phyloP scores from a whole-genome alignment of 495 filamentous ascomycete genomes.

The Aspergillus avenaceus region DNA sequence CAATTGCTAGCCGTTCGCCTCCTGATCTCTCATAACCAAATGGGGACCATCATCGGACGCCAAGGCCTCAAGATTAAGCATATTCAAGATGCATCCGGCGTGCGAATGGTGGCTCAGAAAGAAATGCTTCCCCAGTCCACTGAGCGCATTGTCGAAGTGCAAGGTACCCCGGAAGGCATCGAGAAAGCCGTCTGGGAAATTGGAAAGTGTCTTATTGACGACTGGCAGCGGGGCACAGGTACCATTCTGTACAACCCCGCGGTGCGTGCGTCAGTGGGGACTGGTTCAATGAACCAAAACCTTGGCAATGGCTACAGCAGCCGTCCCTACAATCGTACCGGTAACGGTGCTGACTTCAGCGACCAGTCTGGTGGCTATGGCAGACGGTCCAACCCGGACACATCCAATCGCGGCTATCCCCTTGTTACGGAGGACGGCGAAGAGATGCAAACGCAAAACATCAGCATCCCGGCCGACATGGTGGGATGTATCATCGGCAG shows the following conservation, averaged over 20 bases:
- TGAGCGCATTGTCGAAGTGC: constrained; percentile 96
- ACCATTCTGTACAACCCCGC: constrained; percentile 96
- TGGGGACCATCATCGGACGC: constrained; percentile 98
- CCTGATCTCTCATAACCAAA: constrained; percentile 98
- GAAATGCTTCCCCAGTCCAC: constrained; percentile 99
- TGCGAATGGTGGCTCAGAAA: constrained; percentile 98
- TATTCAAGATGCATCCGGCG: constrained; percentile 94
- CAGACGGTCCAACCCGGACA: constrained; percentile 79
- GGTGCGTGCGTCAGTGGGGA: constrained; percentile 68
- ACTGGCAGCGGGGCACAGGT: constrained; percentile 93
- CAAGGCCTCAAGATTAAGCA: constrained; percentile 98
- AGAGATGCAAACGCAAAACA: constrained; percentile 97
- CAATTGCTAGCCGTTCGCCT: constrained; percentile 78
- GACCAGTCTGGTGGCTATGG: constrained; percentile 62
- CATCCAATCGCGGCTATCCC: constrained; percentile 64
- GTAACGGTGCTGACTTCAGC: constrained; percentile 96
- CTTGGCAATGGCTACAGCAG: constrained; percentile 51
- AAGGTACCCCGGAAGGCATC: constrained; percentile 88
- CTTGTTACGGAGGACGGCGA: constrained; percentile 93
- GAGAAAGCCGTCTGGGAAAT: constrained; percentile 98
- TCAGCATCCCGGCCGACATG: constrained; percentile 99
- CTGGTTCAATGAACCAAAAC: constrained; percentile 13
- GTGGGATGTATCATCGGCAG: constrained; percentile 98
- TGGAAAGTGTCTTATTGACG: constrained; percentile 95
- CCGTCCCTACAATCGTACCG: constrained; percentile 85